Evolutionary conservation across 352 stramenopile genomes (phyloP).

Genomic region (Phytopythium kandeliae): DNA sequence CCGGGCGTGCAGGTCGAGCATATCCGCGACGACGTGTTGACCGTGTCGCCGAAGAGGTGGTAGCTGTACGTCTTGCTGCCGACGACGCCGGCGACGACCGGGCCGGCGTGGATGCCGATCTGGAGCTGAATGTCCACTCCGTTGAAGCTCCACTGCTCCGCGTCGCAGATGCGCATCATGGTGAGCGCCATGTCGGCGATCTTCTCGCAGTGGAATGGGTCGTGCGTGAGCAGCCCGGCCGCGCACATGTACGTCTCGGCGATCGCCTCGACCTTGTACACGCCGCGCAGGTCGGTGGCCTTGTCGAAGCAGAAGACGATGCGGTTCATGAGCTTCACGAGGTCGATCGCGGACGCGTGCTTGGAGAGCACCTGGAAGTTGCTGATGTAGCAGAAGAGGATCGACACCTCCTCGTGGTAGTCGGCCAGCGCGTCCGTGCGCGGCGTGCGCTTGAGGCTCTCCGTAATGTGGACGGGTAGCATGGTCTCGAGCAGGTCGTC

Average conservation of each 20-base stretch:
- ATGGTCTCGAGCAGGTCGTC: conserved; percentile 73
- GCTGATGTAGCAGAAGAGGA: conserved; percentile 80
- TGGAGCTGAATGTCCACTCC: conserved; percentile 71
- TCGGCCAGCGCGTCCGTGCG: conserved; percentile 57
- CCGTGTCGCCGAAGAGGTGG: conserved; percentile 81
- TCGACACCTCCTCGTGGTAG: conserved; percentile 76
- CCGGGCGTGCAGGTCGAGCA: conserved; percentile 64
- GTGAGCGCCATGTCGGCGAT: conserved; percentile 73
- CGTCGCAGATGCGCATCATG: conserved; percentile 68
- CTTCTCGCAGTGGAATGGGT: conserved; percentile 67
- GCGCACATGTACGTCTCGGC: conserved; percentile 83
- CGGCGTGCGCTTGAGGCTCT: conserved; percentile 60
- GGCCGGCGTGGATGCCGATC: conserved; percentile 79
- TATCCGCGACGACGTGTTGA: conserved; percentile 77
- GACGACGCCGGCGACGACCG: conserved; percentile 77
- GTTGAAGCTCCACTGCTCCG: conserved; percentile 65
- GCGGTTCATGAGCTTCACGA: conserved; percentile 84
- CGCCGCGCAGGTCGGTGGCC: conserved; percentile 52
- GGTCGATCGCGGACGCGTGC: conserved; percentile 58
- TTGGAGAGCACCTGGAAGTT: conserved; percentile 72
- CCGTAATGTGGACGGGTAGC: conserved; percentile 70
- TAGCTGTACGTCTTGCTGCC: conserved; percentile 80
- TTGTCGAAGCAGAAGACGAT: conserved; percentile 85
- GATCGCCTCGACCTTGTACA: conserved; percentile 88
- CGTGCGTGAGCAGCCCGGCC: conserved; percentile 48